A percentile compares a stretch with the other conserved stretches of the same genome.
Conservation (phyloP, 768 basidiomycete genomes). For the Lyophyllum semitale region DNA sequence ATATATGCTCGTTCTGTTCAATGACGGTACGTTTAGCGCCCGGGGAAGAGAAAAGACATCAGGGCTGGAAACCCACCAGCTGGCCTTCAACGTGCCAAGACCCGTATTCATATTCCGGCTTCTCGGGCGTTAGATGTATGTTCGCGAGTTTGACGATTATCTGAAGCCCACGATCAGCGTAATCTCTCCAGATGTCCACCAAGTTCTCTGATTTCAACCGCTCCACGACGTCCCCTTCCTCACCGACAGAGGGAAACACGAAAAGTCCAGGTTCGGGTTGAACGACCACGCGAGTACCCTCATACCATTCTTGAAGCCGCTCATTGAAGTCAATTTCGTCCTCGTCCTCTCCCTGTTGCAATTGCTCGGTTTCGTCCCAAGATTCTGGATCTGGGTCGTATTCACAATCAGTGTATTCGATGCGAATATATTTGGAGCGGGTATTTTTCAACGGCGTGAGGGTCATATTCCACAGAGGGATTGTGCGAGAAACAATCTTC, state of each 20-base stretch:
- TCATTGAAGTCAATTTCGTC: slow-evolving; percentile 19
- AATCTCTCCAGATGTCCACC: slow-evolving; percentile 14
- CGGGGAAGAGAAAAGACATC: too few species aligned
- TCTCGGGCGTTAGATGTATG: slow-evolving; percentile 36
- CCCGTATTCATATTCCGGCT: slow-evolving; percentile 36
- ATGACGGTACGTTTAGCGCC: too few species aligned
- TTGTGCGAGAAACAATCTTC: slow-evolving; percentile 22
- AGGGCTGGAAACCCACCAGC: slow-evolving; percentile 10
- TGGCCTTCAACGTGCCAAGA: slow-evolving; percentile 41
- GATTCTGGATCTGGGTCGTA: slow-evolving; percentile 12
- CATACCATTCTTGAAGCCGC: slow-evolving; percentile 10
- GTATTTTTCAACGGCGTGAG: slow-evolving; percentile 17
- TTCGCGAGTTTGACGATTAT: slow-evolving; percentile 35
- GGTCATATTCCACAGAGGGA: slow-evolving; percentile 31
- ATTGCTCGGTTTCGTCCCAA: slow-evolving; percentile 9
- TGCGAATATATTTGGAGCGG: slow-evolving; percentile 1
- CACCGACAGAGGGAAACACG: background rate
- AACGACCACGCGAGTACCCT: slow-evolving; percentile 8
- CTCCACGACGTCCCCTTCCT: background rate
- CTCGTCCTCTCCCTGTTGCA: slow-evolving; percentile 19
- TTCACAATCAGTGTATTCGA: slow-evolving; percentile 9
- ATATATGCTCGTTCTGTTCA: slow-evolving; percentile 26
- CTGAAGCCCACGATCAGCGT: slow-evolving; percentile 22
- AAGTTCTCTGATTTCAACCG: background rate
- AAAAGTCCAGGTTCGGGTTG: slow-evolving; percentile 16